Base-by-base conservation (phyloP, 1,284 basidiomycete genomes). In the Mycena citricolor region DNA sequence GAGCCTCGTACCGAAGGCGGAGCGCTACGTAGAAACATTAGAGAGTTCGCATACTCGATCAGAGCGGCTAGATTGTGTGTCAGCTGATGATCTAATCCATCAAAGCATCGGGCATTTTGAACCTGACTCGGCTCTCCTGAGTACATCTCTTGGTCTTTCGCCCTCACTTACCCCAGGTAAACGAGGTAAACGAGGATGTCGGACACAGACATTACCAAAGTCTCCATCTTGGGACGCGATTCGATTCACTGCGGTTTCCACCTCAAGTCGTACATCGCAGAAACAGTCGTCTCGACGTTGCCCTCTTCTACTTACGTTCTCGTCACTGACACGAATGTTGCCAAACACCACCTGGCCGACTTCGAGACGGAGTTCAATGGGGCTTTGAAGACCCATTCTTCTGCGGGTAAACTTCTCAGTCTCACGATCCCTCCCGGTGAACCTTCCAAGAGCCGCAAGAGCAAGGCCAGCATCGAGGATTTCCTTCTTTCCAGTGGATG, bases 401-500 rank as follows among this genome's bases (percentile, higher is more conserved):
- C 38, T 19, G 22, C 16, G 32, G 28, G 17, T 24, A 72, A 92
- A 47, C 89, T 97, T 67, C 63, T 98, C 51, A 80, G 77, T 44
- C 81, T 90, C 62, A 74, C 90, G 58, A 81, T 98, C 47, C 68
- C 88, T 0, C 95, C 97, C 0, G 95, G 95, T 33, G 95, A 99
- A 71, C 88, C 83, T 0, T 87, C 88, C 42, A 99, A 99, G 70
- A 89, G 85, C 54, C 78, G 97, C 38, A 79, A 90, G 57, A 90
- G 90, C 49, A 99, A 99, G 67, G 94, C 92, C 4, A 77, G 83
- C 42, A 87, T 99, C 57, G 95, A 99, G 64, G 95, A 99, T 67
- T 98, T 89, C 71, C 73, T 99, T 48, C 74, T 99, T 44, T 73
- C 85, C 24, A 82, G 94, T 59, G 82, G 83, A 62, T 95, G 94